These are phyloP conservation scores for Boeremia exigua DNA, from an alignment of 2,329 filamentous ascomycete species.

Conservation along the genomic window DNA sequence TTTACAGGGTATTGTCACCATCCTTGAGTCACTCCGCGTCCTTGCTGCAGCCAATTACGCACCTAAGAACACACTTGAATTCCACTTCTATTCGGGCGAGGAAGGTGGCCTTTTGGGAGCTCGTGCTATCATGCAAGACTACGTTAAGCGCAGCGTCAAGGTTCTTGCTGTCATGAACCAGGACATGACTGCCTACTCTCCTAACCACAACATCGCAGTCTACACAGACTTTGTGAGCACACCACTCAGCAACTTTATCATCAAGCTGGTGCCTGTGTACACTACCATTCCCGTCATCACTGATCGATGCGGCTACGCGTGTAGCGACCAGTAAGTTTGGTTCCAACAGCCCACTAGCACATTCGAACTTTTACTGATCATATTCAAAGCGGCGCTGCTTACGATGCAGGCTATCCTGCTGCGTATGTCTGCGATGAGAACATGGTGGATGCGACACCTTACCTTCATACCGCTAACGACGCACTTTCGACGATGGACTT, in stretches of 20 bases:
- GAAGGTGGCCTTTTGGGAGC: constrained; percentile 84
- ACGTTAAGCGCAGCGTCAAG: constrained; percentile 64
- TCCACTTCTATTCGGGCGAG: constrained; percentile 94
- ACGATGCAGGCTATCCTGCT: constrained; percentile 72
- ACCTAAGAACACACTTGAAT: constrained; percentile 83
- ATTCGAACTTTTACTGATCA: neutral
- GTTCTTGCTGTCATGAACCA: constrained; percentile 96
- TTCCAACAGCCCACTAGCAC: too few relatives aligned
- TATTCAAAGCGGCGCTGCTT: constrained; percentile 61
- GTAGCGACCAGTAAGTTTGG: constrained; percentile 64
- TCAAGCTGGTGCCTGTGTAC: constrained; percentile 41
- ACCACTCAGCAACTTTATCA: constrained; percentile 37
- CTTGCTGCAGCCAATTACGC: constrained; percentile 73
- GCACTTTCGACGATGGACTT: constrained; percentile 73
- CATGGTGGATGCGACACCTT: constrained; percentile 65
- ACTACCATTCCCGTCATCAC: constrained; percentile 72
- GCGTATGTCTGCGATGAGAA: constrained; percentile 75
- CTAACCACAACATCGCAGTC: constrained; percentile 65
- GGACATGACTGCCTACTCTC: constrained; percentile 81
- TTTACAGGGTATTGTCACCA: constrained; percentile 64
- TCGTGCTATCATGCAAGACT: constrained; percentile 81
- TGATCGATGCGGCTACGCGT: constrained; percentile 83
- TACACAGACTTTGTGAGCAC: constrained; percentile 84
- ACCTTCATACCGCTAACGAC: constrained; percentile 72
- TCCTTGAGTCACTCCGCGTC: constrained; percentile 83